Conservation (phyloP, 106 monocot genomes). For the Vanilla planifolia region DNA sequence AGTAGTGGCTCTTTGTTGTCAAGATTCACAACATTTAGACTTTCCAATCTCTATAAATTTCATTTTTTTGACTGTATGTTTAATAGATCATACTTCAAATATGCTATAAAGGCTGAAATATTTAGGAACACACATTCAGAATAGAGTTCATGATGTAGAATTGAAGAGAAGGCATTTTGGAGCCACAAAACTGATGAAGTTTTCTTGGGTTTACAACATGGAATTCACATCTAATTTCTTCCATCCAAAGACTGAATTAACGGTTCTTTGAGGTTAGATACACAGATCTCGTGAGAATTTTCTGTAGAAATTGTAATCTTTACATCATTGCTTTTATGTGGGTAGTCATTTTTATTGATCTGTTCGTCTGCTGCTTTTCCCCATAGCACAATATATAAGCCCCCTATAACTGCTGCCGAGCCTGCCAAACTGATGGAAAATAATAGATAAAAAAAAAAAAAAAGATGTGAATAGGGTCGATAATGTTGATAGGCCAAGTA, state of each 20-base stretch:
- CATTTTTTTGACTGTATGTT: too few species aligned
- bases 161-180: neutral
- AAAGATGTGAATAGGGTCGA: too few species aligned
- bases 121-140: too few species aligned
- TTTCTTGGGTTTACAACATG: too few species aligned
- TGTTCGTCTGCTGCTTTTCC: constrained; percentile 19
- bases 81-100: too few species aligned
- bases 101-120: too few species aligned
- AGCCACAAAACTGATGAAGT: neutral
- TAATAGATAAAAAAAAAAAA: too few species aligned
- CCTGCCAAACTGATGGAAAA: constrained; percentile 15
- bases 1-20: too few species aligned
- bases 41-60: too few species aligned
- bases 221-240: neutral
- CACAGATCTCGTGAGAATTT: neutral
- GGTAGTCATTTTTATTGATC: neutral
- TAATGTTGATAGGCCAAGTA: too few species aligned
- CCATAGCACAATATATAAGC: constrained; percentile 27
- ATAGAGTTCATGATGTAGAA: too few species aligned
- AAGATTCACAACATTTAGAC: too few species aligned
- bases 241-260: neutral
- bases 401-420: constrained; percentile 11
- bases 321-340: neutral
- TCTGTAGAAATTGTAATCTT: neutral
- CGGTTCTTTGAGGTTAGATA: constrained; percentile 1